Conservation (phyloP, 148 eudicot genomes). For the Rhododendron vialii region DNA sequence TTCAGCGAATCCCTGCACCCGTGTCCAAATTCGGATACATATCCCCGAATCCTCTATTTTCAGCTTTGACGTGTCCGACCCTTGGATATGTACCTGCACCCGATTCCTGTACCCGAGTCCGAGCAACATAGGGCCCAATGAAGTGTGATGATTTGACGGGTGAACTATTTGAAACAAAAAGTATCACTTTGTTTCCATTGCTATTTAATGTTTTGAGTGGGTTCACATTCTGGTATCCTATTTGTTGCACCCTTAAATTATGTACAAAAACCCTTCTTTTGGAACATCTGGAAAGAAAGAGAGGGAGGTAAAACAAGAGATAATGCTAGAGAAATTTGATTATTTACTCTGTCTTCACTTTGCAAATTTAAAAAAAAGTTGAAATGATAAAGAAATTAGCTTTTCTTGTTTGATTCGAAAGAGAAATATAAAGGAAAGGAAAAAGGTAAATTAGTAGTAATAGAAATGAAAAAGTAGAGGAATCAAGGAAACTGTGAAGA, state of each 20-base stretch:
- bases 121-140: not conserved
- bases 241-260: not conserved
- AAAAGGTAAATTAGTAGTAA: not conserved
- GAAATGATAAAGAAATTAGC: not conserved
- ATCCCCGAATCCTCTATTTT: too few species aligned
- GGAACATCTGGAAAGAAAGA: not conserved
- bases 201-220: not conserved
- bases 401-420: not conserved
- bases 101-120: too few species aligned
- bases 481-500: not conserved
- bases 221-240: not conserved
- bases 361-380: not conserved
- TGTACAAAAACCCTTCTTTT: not conserved
- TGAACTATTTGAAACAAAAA: not conserved
- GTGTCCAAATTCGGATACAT: too few species aligned
- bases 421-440: not conserved
- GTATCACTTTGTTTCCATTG: not conserved
- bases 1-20: too few species aligned
- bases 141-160: not conserved
- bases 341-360: not conserved
- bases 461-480: not conserved
- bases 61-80: too few species aligned
- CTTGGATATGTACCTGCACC: too few species aligned
- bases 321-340: not conserved
- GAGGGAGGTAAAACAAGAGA: not conserved